Base-by-base conservation (phyloP, 2,329 filamentous ascomycete genomes). In the Fusarium sp. region DNA sequence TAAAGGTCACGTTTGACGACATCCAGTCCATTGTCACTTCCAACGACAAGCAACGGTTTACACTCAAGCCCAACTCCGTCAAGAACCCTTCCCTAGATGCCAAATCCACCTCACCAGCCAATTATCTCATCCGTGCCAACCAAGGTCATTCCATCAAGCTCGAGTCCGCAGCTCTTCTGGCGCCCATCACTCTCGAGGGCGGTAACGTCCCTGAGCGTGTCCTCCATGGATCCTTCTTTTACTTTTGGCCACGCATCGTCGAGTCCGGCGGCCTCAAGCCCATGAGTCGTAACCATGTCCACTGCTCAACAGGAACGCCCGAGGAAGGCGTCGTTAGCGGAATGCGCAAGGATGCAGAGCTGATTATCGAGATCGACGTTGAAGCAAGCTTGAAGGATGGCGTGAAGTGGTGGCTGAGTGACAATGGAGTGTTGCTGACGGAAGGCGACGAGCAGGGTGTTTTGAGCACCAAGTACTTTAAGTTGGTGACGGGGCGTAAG, bases 21-120 rank as follows among this genome's bases (percentile, higher is more conserved):
- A 86, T 99, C 70, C 85, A 88, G 59, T 80, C 86, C 14, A 87
- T 92, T 20, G 94, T 98, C 17, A 81, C 85, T 18, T 88, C 88
- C 53, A 97, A 94, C 79, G 93, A 95, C 78, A 99, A 99, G 84
- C 93, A 98, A 81, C 93, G 96, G 42, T 99, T 97, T 84, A 89
- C 91, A 4, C 86, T 98, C 78, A 91, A 94, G 58, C 88, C 88
- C 49, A 87, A 83, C 70, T 76, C 79, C 13, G 62, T 63, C 20
- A 75, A 76, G 44, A 77, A 79, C 59, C 73, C 76, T 5, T 70
- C 66, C 9, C 55, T 61, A 60, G 77, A 60, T 7, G 52, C 61
- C 15, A 70, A 76, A 22, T 79, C 80, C 25, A 78, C 79, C 13
- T 84, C 92, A 54, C 87, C 93, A 0, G 81, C 86, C 1, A 86